Percentiles rank a stretch among this genome's conserved stretches.
These are phyloP conservation scores for Lavandula angustifolia DNA, from an alignment of 257 asterid species.

Conservation along the genomic window DNA sequence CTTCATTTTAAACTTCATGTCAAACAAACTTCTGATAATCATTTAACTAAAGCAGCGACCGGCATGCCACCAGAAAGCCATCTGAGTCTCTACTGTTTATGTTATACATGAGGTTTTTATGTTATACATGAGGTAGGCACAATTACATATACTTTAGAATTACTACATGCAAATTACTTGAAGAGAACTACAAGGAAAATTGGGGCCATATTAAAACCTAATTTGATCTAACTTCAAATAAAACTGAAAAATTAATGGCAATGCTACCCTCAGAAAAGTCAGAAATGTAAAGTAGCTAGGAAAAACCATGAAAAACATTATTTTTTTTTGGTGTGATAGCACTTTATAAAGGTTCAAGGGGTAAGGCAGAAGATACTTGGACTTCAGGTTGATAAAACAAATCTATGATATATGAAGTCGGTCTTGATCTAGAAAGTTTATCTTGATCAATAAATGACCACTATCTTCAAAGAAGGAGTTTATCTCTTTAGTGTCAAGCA, in stretches of 20 bases:
- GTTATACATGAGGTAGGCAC: not conserved
- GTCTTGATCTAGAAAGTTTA: not conserved
- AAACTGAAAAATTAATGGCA: not conserved
- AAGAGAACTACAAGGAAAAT: constrained; percentile 8
- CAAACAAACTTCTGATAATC: not conserved
- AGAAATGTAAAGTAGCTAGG: not conserved
- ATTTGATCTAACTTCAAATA: not conserved
- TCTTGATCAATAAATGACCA: constrained; percentile 5
- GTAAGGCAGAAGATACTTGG: not conserved
- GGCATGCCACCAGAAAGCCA: not conserved
- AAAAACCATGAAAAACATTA: too few relatives aligned
- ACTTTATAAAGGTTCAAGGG: not conserved
- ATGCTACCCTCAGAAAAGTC: constrained; percentile 4
- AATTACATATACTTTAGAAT: not conserved
- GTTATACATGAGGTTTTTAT: not conserved
- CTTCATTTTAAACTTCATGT: not conserved
- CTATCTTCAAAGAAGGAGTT: not conserved
- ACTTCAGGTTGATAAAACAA: not conserved
- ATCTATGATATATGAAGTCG: not conserved
- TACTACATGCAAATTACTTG: not conserved
- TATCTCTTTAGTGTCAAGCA: not conserved
- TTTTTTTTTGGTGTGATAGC: not conserved
- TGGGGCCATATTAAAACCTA: not conserved
- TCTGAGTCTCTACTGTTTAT: not conserved
- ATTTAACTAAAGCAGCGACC: constrained; percentile 10